Percentiles rank a stretch among this genome's conserved stretches.
Conservation (phyloP, 2,329 filamentous ascomycete species). For the Bipolaris bicolor region DNA sequence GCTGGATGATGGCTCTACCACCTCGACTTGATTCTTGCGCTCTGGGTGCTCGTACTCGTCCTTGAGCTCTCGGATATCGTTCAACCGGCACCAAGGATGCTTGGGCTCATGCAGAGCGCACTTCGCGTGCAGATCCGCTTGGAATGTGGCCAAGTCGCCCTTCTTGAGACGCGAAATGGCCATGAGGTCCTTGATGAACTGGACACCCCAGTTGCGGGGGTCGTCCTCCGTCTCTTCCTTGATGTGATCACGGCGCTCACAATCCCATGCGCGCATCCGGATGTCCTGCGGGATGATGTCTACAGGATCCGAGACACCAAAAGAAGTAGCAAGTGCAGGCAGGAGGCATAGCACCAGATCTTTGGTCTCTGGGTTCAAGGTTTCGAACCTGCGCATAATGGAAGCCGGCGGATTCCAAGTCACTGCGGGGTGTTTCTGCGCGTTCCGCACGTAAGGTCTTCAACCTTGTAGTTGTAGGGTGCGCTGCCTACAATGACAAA, state of each 20-base stretch:
- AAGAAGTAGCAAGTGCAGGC: slow-evolving; percentile 38
- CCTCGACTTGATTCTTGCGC: slow-evolving; percentile 14
- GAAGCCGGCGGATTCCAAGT: background rate
- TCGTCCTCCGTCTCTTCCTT: slow-evolving; percentile 42
- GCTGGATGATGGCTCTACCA: slow-evolving; percentile 21
- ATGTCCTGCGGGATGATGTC: slow-evolving; percentile 45
- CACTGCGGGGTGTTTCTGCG: background rate
- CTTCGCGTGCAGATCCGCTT: slow-evolving; percentile 34
- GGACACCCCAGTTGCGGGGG: slow-evolving; percentile 46
- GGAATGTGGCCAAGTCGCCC: slow-evolving; percentile 34
- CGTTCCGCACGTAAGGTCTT: too few relatives aligned
- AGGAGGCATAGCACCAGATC: slow-evolving; percentile 42
- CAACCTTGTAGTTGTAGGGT: background rate
- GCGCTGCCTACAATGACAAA: background rate
- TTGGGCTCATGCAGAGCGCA: slow-evolving; percentile 32
- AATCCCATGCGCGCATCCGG: slow-evolving; percentile 47
- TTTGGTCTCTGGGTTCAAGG: slow-evolving; percentile 42
- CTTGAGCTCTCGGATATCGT: slow-evolving; percentile 41
- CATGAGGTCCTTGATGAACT: slow-evolving; percentile 44
- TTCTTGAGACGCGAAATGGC: slow-evolving; percentile 40
- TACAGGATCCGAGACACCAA: slow-evolving; percentile 25
- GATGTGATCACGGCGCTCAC: slow-evolving; percentile 44
- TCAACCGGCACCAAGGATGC: slow-evolving; percentile 41
- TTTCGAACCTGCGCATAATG: slow-evolving; percentile 42
- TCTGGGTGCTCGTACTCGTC: slow-evolving; percentile 37